These are phyloP conservation scores for Ganoderma resinaceum DNA, from an alignment of 1,284 basidiomycete genomes.

Conservation along the genomic window DNA sequence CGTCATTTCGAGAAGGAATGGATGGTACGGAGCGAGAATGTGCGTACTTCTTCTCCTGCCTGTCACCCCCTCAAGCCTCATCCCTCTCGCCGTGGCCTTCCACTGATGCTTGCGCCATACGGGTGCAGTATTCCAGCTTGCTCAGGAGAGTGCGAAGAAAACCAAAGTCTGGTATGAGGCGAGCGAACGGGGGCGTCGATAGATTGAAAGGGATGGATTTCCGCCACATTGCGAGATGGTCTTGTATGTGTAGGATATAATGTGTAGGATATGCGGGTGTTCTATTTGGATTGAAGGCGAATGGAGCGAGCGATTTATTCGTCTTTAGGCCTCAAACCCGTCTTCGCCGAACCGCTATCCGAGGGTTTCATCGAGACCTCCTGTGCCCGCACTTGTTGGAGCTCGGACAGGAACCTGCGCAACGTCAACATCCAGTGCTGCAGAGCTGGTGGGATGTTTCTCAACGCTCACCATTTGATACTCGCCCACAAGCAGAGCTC, in stretches of 20 bases:
- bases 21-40: constrained; percentile 88
- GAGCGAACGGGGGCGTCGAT: constrained; percentile 57
- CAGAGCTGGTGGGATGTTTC: background rate
- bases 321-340: constrained; percentile 23
- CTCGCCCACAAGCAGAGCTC: constrained; percentile 75
- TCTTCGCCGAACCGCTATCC: constrained; percentile 2
- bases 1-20: constrained; percentile 86
- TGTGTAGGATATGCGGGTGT: background rate
- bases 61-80: background rate
- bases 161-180: constrained; percentile 88
- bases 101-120: background rate
- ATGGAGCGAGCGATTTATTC: constrained; percentile 26
- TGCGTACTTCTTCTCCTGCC: constrained; percentile 48
- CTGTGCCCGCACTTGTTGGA: constrained; percentile 34
- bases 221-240: background rate
- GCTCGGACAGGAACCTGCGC: constrained; percentile 49
- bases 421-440: background rate
- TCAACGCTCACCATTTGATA: constrained; percentile 70
- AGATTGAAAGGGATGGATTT: constrained; percentile 35
- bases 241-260: background rate
- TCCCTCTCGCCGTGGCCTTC: constrained; percentile 5
- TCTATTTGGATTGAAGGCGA: background rate
- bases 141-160: constrained; percentile 79
- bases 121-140: constrained; percentile 77
- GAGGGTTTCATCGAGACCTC: constrained; percentile 3